Evolutionary conservation across 805 yeast genomes (phyloP).

Genomic region (Saccharomycopsis sp.): DNA sequence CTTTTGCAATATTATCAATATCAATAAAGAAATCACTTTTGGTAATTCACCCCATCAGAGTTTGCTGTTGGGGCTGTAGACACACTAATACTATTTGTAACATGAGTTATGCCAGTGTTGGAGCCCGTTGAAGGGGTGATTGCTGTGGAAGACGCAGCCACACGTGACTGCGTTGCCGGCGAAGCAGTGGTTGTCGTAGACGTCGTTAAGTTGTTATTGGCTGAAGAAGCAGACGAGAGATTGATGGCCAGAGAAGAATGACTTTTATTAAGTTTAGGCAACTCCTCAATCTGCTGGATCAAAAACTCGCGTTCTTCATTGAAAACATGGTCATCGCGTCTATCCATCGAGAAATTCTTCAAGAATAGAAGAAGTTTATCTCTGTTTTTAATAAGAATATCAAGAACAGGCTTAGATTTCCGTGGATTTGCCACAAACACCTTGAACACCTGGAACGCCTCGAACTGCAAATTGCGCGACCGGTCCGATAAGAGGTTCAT

Average conservation of each 20-base stretch:
- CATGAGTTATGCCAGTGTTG: background rate
- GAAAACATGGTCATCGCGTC: constrained; percentile 59
- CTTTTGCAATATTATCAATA: too few relatives aligned
- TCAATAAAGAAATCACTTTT: too few relatives aligned
- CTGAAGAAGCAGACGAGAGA: background rate
- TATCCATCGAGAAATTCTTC: constrained; percentile 50
- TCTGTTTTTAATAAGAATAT: constrained; percentile 78
- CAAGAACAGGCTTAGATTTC: constrained; percentile 71
- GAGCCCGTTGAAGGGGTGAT: background rate
- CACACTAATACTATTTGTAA: background rate
- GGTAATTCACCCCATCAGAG: background rate
- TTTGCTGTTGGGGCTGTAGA: background rate
- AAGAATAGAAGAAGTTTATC: constrained; percentile 68
- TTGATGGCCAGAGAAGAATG: background rate
- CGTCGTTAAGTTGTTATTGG: background rate
- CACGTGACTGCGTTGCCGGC: background rate
- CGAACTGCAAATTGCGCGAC: constrained; percentile 81
- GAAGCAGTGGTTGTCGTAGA: background rate
- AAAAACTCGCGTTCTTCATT: constrained; percentile 78
- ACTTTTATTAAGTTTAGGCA: constrained; percentile 48
- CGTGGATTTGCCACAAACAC: constrained; percentile 95
- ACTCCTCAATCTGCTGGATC: constrained; percentile 60
- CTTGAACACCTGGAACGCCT: constrained; percentile 90
- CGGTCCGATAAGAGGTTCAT: constrained; percentile 86
- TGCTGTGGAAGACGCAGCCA: background rate